A percentile compares a stretch with the other conserved stretches of the same genome.
Conservation (phyloP, 2,329 filamentous ascomycete genomes). For the Botrytis elliptica region DNA sequence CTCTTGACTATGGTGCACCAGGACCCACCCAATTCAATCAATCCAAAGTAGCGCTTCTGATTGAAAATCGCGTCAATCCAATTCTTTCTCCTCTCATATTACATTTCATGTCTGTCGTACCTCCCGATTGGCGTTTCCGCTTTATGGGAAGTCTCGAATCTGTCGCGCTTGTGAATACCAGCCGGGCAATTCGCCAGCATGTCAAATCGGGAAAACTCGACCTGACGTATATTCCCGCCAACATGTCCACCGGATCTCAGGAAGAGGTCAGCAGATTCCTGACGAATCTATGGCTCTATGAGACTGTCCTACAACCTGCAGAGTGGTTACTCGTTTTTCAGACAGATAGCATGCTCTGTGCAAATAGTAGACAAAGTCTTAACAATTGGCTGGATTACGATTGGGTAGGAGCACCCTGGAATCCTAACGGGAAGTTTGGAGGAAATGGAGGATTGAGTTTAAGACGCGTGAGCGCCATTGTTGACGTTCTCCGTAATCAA, state of each 20-base stretch:
- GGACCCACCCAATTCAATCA: constrained; percentile 21
- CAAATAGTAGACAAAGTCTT: constrained; percentile 41
- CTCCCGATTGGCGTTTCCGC: constrained; percentile 54
- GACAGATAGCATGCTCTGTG: constrained; percentile 54
- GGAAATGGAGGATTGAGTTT: constrained; percentile 45
- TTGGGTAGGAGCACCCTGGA: constrained; percentile 41
- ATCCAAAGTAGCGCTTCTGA: constrained; percentile 48
- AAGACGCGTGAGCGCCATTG: constrained; percentile 52
- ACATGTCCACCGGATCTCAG: constrained; percentile 50
- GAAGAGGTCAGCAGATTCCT: constrained; percentile 53
- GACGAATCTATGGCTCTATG: constrained; percentile 52
- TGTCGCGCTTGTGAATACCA: constrained; percentile 47
- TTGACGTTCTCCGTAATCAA: constrained; percentile 52
- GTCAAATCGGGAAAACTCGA: constrained; percentile 46
- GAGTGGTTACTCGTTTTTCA: constrained; percentile 56
- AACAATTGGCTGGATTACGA: constrained; percentile 31
- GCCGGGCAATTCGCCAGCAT: constrained; percentile 45
- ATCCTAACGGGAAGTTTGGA: constrained; percentile 36
- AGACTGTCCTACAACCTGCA: constrained; percentile 47
- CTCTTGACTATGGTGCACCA: constrained; percentile 18
- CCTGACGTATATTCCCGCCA: constrained; percentile 51
- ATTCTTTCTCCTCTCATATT: constrained; percentile 51
- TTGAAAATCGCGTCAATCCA: constrained; percentile 50
- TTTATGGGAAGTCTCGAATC: constrained; percentile 52
- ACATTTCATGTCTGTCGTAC: constrained; percentile 55